A percentile compares a stretch with the other conserved stretches of the same genome.
These are phyloP conservation scores for Perkinsus olseni DNA, from an alignment of 169 alveolate genomes.

Conservation along the genomic window DNA sequence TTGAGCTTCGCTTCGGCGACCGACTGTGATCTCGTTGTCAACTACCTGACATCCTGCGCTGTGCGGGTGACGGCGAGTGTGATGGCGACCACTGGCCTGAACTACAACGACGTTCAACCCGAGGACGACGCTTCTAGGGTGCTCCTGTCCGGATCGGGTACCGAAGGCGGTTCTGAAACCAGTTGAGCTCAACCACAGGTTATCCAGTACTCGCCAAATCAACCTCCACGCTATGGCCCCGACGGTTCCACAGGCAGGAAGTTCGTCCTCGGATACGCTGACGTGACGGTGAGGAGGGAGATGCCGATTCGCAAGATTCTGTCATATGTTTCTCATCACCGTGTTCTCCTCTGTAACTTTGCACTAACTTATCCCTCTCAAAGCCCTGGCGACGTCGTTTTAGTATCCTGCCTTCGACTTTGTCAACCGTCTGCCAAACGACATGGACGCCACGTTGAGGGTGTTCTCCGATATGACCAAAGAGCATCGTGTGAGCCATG, in stretches of 20 bases:
- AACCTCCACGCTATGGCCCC: not conserved
- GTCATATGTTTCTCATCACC: no score
- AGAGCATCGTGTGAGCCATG: not conserved
- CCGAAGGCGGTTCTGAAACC: not conserved
- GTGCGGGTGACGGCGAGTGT: not conserved
- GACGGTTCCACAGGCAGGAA: not conserved
- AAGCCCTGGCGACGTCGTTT: no score
- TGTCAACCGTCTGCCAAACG: not conserved
- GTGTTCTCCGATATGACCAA: not conserved
- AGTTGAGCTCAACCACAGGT: not conserved
- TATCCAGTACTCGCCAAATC: not conserved
- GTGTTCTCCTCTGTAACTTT: no score
- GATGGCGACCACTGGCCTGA: not conserved
- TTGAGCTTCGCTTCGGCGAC: not conserved
- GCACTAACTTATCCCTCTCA: no score
- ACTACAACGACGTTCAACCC: not conserved
- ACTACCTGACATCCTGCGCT: not conserved
- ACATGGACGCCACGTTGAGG: not conserved
- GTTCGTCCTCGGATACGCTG: not conserved
- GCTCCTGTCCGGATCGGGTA: not conserved
- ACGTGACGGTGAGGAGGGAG: not conserved
- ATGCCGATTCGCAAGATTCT: no score
- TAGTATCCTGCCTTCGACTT: not conserved
- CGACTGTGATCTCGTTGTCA: not conserved
- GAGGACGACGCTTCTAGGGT: not conserved